Evolutionary conservation across 129 eudicot species (phyloP).

Genomic region (Solidago caesia): DNA sequence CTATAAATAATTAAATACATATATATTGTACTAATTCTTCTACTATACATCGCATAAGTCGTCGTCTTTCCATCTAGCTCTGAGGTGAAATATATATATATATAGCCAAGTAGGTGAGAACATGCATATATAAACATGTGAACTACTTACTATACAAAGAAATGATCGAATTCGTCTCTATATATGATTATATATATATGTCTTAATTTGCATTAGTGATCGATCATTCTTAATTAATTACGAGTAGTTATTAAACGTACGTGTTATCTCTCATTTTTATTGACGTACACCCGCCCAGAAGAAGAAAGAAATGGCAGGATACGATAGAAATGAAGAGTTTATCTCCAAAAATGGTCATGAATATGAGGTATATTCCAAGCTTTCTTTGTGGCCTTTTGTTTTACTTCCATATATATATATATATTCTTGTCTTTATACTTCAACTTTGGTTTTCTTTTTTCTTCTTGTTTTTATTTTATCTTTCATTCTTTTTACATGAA

Average conservation of each 20-base stretch:
- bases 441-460: neutral
- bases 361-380: conserved; percentile 45
- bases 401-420: conserved; percentile 9
- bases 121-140: neutral
- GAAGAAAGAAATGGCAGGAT: conserved; percentile 54
- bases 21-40: neutral
- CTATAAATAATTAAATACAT: conserved; percentile 17
- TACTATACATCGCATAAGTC: neutral
- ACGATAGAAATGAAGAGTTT: conserved; percentile 44
- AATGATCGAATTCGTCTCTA: conserved; percentile 10
- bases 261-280: neutral
- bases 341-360: conserved; percentile 43
- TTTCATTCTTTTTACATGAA: too few relatives aligned
- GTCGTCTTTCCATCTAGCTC: conserved; percentile 6
- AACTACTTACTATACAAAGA: neutral
- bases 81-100: neutral
- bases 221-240: neutral
- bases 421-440: conserved; percentile 12
- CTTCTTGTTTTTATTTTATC: too few relatives aligned
- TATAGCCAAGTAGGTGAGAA: conserved; percentile 21
- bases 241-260: neutral
- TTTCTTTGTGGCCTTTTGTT: conserved; percentile 4
- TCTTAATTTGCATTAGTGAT: too few relatives aligned
- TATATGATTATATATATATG: neutral
- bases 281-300: neutral